Evolutionary conservation across 345 rosid genomes (phyloP).

Genomic region (Salix viminalis): DNA sequence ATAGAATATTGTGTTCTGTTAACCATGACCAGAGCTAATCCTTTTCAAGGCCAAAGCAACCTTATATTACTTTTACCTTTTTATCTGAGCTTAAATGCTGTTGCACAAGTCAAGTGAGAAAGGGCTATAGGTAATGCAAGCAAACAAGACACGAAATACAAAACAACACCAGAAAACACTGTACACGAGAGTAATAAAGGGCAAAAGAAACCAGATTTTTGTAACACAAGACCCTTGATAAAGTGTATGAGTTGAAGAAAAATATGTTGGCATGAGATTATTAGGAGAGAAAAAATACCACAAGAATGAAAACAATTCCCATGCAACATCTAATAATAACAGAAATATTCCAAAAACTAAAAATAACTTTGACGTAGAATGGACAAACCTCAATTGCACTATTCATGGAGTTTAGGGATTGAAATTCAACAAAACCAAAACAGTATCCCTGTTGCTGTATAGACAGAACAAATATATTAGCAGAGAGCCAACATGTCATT

Average conservation of each 20-base stretch:
- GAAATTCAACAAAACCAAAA: conserved; percentile 32
- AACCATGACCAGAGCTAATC: not conserved
- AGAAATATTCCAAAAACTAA: not conserved
- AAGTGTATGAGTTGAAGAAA: not conserved
- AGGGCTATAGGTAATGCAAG: too few relatives aligned
- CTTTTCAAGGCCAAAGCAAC: not conserved
- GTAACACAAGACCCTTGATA: too few relatives aligned
- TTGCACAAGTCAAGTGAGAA: too few relatives aligned
- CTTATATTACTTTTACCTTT: not conserved
- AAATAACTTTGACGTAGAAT: not conserved
- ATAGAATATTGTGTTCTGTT: not conserved
- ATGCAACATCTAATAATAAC: not conserved
- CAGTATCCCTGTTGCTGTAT: conserved; percentile 26
- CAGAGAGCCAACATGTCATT: not conserved
- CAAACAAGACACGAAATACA: too few relatives aligned
- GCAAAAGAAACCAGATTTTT: too few relatives aligned
- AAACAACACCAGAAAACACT: too few relatives aligned
- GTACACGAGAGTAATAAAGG: too few relatives aligned
- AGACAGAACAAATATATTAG: not conserved
- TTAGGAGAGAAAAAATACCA: not conserved
- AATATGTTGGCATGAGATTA: not conserved
- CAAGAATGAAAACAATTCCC: not conserved
- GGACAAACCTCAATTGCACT: conserved; percentile 23
- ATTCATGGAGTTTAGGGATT: conserved; percentile 20
- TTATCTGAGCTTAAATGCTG: not conserved